Conservation (phyloP, 345 rosid species). For the Dipteronia dyeriana region DNA sequence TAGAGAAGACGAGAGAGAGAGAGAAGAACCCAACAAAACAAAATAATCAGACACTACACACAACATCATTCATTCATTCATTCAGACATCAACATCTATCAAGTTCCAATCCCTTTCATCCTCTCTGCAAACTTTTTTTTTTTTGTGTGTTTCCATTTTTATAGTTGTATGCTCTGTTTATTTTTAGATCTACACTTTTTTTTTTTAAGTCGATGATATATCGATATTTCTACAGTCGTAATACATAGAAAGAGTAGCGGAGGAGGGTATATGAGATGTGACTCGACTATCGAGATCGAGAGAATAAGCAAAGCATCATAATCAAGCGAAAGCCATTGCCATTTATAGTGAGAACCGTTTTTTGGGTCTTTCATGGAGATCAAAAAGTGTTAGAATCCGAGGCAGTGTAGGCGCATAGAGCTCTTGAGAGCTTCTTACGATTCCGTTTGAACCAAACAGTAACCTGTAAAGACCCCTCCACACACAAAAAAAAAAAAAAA, state of each 20-base stretch:
- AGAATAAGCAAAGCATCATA: not conserved
- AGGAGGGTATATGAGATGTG: not conserved
- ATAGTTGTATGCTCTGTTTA: not conserved
- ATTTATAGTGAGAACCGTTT: slow-evolving; percentile 10
- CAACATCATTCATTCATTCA: slow-evolving; percentile 2
- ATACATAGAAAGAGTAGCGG: not conserved
- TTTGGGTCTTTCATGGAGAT: slow-evolving; percentile 9
- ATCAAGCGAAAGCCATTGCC: slow-evolving; percentile 3
- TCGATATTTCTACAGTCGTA: no score
- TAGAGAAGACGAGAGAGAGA: not conserved
- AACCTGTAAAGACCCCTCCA: slow-evolving; percentile 13
- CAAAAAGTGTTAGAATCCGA: slow-evolving; percentile 52
- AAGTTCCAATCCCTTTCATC: slow-evolving; percentile 6
- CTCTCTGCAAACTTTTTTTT: not conserved
- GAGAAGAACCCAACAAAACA: slow-evolving; percentile 7
- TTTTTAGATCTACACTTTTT: slow-evolving; percentile 28
- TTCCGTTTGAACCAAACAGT: slow-evolving; percentile 57
- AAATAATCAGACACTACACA: not conserved
- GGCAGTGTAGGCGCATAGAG: slow-evolving; percentile 32
- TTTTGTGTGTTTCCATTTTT: not conserved
- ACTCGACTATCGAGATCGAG: slow-evolving; percentile 18
- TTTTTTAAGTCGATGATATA: not conserved
- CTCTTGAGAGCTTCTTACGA: slow-evolving; percentile 26
- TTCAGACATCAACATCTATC: not conserved
- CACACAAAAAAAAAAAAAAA: slow-evolving; percentile 3